Evolutionary conservation across 352 stramenopile genomes (phyloP).

Genomic region (Phytophthora citrophthora): DNA sequence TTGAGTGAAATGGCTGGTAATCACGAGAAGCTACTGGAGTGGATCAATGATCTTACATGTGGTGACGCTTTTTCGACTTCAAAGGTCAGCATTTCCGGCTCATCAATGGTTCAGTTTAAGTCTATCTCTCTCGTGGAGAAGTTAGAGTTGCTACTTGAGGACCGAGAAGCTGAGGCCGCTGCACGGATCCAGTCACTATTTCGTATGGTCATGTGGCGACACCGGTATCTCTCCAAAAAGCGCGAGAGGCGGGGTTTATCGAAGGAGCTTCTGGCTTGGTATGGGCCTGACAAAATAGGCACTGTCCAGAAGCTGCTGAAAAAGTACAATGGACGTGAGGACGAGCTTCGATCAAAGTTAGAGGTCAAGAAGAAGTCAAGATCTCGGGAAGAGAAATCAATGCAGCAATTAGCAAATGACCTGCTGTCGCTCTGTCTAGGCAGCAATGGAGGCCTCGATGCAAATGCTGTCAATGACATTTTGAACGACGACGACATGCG

Average conservation of each 20-base stretch:
- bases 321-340: constrained; percentile 51
- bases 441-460: constrained; percentile 35
- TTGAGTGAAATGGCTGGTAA: constrained; percentile 11
- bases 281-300: constrained; percentile 32
- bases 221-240: constrained; percentile 38
- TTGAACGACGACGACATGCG: constrained; percentile 56
- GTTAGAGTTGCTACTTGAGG: constrained; percentile 47
- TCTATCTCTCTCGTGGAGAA: constrained; percentile 40
- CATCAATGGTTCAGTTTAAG: constrained; percentile 31
- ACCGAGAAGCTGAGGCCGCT: constrained; percentile 39
- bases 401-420: constrained; percentile 44
- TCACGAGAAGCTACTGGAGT: constrained; percentile 23
- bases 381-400: constrained; percentile 25
- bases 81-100: constrained; percentile 21
- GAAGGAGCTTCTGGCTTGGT: constrained; percentile 50
- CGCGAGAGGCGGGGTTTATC: constrained; percentile 34
- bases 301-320: constrained; percentile 47
- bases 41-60: constrained; percentile 24
- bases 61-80: neutral
- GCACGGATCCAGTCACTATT: constrained; percentile 47
- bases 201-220: constrained; percentile 41
- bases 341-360: constrained; percentile 49
- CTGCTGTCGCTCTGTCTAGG: constrained; percentile 52
- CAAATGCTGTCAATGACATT: constrained; percentile 55
- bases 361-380: constrained; percentile 35